Evolutionary conservation across 345 rosid genomes (phyloP), one percentile per base, ranked within the genome.

Genomic region (Arabidopsis suecica): DNA sequence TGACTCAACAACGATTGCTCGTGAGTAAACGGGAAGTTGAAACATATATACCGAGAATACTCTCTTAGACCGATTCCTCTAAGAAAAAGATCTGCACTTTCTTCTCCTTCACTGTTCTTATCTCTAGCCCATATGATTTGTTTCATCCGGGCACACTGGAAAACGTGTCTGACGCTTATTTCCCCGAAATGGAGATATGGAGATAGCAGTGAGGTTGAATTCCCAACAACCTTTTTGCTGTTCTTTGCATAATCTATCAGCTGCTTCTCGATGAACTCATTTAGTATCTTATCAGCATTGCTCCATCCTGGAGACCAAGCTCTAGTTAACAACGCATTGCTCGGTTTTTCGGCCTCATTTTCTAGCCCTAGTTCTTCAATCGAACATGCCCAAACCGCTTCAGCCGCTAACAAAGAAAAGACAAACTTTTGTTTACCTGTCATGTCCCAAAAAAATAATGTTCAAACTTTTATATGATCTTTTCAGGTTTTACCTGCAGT

Each of bases 221-320:
- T 83, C 23, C 84, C 91, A 60, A 77, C 91, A 50, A 90, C 88
- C 75, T 79, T 86, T 44, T 72, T 80, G 74, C 94, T 86, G 58
- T 77, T 85, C 73, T 86, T 79, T 7, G 88, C 84, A 76, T 91
- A 91, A 37, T 68, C 76, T 64, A 81, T 16, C 68, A 94, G 77
- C 36, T 89, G 93, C 9, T 80, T 80, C 70, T 94, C 96, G 30
- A 84, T 71, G 81, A 88, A 91, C 74, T 88, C 96, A 5, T 68
- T 80, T 61, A 91, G 80, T 67, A 77, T 75, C 83, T 87, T 88
- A 60, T 88, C 89, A 53, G 95, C 98, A n/a, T 87, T 86, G 82
- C 83, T 74, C 97, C 98, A 91, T 16, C 98, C 98, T 1, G 98
- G 97, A 8, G 91, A 86, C 98, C 98, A 94, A 44, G 82, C 96